Evolutionary conservation across 352 stramenopile genomes (phyloP).

Genomic region (Globisporangium paddicum): DNA sequence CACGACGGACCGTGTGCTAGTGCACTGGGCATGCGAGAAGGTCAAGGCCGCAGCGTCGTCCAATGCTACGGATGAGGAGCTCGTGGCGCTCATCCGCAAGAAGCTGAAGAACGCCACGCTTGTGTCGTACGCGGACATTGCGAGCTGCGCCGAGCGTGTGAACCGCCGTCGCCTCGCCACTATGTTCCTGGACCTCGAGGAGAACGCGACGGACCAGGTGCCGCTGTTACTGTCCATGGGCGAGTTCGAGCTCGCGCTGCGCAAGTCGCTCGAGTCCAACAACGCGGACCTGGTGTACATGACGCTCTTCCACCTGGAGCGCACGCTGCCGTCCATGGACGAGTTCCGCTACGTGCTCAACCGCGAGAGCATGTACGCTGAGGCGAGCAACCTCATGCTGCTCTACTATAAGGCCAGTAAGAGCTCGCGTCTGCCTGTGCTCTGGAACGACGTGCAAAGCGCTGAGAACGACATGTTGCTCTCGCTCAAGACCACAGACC

Average conservation of each 20-base stretch:
- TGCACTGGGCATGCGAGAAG: constrained; percentile 90
- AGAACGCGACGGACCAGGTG: constrained; percentile 87
- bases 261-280: constrained; percentile 86
- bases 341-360: constrained; percentile 77
- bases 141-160: constrained; percentile 71
- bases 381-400: constrained; percentile 74
- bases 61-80: constrained; percentile 63
- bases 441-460: constrained; percentile 62
- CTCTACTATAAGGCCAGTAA: constrained; percentile 76
- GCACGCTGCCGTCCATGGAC: constrained; percentile 73
- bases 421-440: constrained; percentile 44
- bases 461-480: constrained; percentile 72
- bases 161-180: constrained; percentile 84
- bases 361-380: constrained; percentile 61
- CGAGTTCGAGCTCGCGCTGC: constrained; percentile 87
- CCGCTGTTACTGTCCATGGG: constrained; percentile 88
- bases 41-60: constrained; percentile 54
- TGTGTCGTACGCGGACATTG: constrained; percentile 81
- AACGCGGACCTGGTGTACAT: constrained; percentile 89
- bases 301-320: constrained; percentile 84
- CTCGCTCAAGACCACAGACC: constrained; percentile 54
- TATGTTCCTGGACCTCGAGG: constrained; percentile 87
- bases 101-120: constrained; percentile 79
- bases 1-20: constrained; percentile 83
- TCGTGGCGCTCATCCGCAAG: constrained; percentile 80